Base-by-base conservation (phyloP, 106 monocot genomes). In the Dioscorea alata region DNA sequence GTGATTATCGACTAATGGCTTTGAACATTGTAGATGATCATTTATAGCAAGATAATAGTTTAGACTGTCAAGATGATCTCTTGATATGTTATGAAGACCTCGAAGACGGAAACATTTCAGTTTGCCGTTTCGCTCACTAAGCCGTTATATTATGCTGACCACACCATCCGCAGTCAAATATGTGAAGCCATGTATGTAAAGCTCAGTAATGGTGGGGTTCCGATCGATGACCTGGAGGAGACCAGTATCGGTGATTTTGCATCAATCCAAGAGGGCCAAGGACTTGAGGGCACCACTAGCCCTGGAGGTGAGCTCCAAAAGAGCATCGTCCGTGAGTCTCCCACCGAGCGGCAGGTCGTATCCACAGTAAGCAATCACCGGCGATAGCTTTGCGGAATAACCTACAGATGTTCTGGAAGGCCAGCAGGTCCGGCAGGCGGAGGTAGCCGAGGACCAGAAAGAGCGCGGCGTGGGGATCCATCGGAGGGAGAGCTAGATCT, bases 381-480 rank as follows among this genome's bases (percentile, higher is more conserved):
- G 77, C 79, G 74, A 91, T 59, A 69, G 83, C 80, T 71, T 84
- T 77, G 23, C 91, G 69, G 81, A 91, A 65, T n/a, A 58, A 57
- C 22, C 74, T 72, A 70, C 81, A 91, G 13, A 80, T 83, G 23
- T 78, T 33, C 49, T 80, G 83, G 71, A 73, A 75, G 2, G 79
- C 35, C 25, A 96, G 50, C 56, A 92, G 82, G 42, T 96, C 96
- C 32, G 70, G 83, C 59, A 92, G 80, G 18, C 64, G 78, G 56
- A 96, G 82, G 81, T 92, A 86, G 48, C 50, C 62, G 1, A 96
- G 76, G 8, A 83, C 91, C 17, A 89, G 66, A 78, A 78, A 82
- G 48, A 91, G 80, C 2, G 96, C 86, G 19, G 60, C 58, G 68
- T 88, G 90, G 53, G 82, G 94, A 54, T 19, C 54, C 54, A 54